phyloP scores from a whole-genome alignment of 768 basidiomycete species.

The Serendipita vermifera region DNA sequence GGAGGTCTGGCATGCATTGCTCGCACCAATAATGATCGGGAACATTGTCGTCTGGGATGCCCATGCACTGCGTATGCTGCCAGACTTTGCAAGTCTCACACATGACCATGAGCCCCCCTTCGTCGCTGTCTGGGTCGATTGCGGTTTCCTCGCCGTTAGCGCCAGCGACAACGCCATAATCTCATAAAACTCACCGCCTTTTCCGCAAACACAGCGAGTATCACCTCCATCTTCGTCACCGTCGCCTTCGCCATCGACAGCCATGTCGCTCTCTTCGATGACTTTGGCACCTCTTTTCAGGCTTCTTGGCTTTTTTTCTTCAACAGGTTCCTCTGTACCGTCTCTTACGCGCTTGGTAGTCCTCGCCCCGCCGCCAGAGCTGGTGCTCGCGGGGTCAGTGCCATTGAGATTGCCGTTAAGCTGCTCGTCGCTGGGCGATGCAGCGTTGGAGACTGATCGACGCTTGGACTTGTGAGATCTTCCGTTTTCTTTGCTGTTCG shows the following conservation, averaged over 20 bases:
- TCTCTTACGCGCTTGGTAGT: neutral
- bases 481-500: neutral
- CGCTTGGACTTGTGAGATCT: neutral
- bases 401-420: neutral
- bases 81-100: slow-evolving; percentile 96
- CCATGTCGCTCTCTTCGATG: slow-evolving; percentile 23
- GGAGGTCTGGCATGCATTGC: slow-evolving; percentile 75
- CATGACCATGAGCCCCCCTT: slow-evolving; percentile 91
- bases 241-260: slow-evolving; percentile 38
- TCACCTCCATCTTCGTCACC: slow-evolving; percentile 42
- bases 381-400: neutral
- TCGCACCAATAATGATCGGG: slow-evolving; percentile 90
- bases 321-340: neutral
- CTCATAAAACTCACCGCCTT: slow-evolving; percentile 43
- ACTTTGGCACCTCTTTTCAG: neutral
- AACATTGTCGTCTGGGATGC: slow-evolving; percentile 62
- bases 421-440: neutral
- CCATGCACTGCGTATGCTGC: slow-evolving; percentile 97
- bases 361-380: neutral
- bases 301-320: neutral
- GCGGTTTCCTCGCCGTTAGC: neutral
- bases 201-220: slow-evolving; percentile 81
- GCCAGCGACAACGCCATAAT: slow-evolving; percentile 9
- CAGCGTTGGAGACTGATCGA: neutral
- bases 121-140: slow-evolving; percentile 27